Base-by-base conservation (phyloP, 2,329 filamentous ascomycete genomes). In the Dothideomycetes sp. region DNA sequence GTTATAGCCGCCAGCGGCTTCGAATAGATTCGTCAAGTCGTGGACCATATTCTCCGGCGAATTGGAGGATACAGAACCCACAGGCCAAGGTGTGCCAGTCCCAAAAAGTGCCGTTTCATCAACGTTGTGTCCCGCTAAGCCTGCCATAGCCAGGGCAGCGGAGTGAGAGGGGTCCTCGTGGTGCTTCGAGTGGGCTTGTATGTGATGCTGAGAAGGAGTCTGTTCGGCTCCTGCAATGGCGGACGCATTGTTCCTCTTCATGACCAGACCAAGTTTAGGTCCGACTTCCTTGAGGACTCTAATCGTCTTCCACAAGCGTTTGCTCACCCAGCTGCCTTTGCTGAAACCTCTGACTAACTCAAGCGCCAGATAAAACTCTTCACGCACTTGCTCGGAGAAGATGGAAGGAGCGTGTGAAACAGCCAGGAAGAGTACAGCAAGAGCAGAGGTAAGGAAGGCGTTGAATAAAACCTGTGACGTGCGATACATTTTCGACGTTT, bases 331-430 rank as follows among this genome's bases (percentile, higher is more conserved):
- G 18, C 77, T 82, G 51, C 79, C 78, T 19, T 75, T 73, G 3
- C 78, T 83, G 40, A 88, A 69, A 40, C 81, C 79, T 45, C 82
- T 79, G 30, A 88, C 75, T 3, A 88, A 65, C 39, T 85, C 80
- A 1, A 88, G 70, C 0, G 79, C 81, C 69, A 82, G 77, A 62
- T 86, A 85, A 53, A 88, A 88, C 57, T 88, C 83, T 33, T 82
- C 75, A 14, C 82, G 72, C 47, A 81, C 85, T 17, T 69, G 60
- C 8, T 71, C 65, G 49, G 77, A 81, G 56, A 87, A 88, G 18
- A 77, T 71, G 0, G 81, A 72, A 0, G 83, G 82, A 1, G 81
- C 80, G 52, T 88, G 83, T 3, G 80, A 81, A 0, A 81, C 81
- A 1, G 82, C 83, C 1, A 88, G 69, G 53, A 88, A 87, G 10